Base-by-base conservation (phyloP, 108 stramenopile genomes). In the Thalassiosira profunda region DNA sequence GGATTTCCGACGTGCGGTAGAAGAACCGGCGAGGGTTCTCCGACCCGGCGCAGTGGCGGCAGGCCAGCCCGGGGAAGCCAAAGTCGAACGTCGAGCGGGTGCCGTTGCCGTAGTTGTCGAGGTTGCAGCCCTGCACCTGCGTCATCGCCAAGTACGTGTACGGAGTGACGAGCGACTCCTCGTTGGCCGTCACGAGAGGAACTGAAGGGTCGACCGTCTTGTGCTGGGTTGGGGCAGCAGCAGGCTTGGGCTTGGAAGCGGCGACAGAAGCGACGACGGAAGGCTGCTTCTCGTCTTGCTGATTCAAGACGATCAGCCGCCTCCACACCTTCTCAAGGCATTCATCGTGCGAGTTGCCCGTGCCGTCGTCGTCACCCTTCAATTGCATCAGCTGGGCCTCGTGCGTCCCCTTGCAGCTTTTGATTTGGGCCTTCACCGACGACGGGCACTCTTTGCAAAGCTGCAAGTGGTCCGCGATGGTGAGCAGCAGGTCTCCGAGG, bases 41-140 rank as follows among this genome's bases (percentile, higher is more conserved):
- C n/a, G 46, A 31, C 9, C 70, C 65, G 1, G 40, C 47, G 44
- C 81, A 82, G 42, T 77, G 70, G 7, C 51, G 61, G 35, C 81
- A 82, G 54, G 58, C 81, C 2, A 82, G 52, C 3, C 81, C 81
- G 4, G 80, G 75, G 36, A 77, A 81, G 0, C 80, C 80, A 53
- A 45, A 41, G 0, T 62, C 62, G 24, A 81, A 81, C 21, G 28
- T 21, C 33, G 63, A 66, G 21, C 79, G 26, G 1, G 68, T 52
- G 15, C 79, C 74, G 58, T 75, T 80, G 6, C 60, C 69, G 8
- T 62, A 35, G 11, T 44, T 49, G 9, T 49, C 63, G 0, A 76
- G 23, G 12, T 80, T 80, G 49, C 73, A 76, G 33, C 74, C 63
- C 4, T 61, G 58, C 21, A 55, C 25, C 54, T 63, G 62, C 17